phyloP scores from a whole-genome alignment of 2,329 filamentous ascomycete species.

The Pseudopyrenochaeta lycopersici region DNA sequence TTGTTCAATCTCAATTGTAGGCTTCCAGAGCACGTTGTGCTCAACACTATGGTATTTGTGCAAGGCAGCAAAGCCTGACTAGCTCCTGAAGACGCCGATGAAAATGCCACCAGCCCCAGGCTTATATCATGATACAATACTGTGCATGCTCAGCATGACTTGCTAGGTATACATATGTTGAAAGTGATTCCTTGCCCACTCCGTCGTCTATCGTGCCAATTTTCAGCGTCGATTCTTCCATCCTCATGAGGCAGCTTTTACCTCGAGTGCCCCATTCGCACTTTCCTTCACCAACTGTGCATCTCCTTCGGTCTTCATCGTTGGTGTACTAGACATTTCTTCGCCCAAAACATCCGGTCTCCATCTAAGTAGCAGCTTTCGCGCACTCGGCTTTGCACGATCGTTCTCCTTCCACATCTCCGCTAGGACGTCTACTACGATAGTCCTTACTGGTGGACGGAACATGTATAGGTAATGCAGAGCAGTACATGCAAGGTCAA shows the following conservation, averaged over 20 bases:
- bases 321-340: conserved; percentile 18
- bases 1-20: no score
- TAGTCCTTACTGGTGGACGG: conserved; percentile 66
- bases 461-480: conserved; percentile 61
- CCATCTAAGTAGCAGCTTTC: conserved; percentile 65
- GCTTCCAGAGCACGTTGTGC: no score
- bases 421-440: conserved; percentile 66
- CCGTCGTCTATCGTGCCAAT: background rate
- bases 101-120: no score
- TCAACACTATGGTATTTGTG: no score
- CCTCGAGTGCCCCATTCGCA: conserved; percentile 39
- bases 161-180: background rate
- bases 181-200: background rate
- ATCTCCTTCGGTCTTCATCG: conserved; percentile 31
- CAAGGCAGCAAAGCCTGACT: no score
- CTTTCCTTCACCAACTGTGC: conserved; percentile 27
- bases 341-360: conserved; percentile 58
- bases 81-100: no score
- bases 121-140: background rate
- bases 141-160: background rate
- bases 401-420: conserved; percentile 64
- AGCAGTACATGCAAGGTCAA: conserved; percentile 66
- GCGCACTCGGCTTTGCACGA: conserved; percentile 57
- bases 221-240: background rate
- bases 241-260: conserved; percentile 33